Conservation (phyloP, 352 stramenopile genomes). For the Lagenidium giganteum region DNA sequence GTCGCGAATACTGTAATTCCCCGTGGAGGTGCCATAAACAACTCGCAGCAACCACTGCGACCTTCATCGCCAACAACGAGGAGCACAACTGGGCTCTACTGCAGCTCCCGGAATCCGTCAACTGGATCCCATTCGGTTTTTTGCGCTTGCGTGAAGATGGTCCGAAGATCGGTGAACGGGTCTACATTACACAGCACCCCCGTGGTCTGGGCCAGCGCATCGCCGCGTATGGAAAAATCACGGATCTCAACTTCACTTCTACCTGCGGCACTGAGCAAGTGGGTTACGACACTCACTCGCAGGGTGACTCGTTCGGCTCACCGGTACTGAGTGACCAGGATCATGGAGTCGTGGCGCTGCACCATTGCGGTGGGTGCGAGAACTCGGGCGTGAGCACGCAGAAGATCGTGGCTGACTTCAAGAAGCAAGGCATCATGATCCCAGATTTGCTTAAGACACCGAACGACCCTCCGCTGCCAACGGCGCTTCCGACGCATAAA, state of each 20-base stretch:
- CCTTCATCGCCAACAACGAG: slow-evolving; percentile 35
- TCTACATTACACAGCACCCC: slow-evolving; percentile 58
- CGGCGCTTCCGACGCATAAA: no score
- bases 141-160: slow-evolving; percentile 35
- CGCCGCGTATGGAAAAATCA: slow-evolving; percentile 36
- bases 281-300: slow-evolving; percentile 55
- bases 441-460: no score
- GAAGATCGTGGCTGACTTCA: no score
- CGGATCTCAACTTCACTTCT: slow-evolving; percentile 28
- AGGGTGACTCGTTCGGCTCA: slow-evolving; percentile 55
- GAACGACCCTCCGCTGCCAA: no score
- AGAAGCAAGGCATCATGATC: no score
- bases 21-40: slow-evolving; percentile 34
- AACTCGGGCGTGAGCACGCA: no score
- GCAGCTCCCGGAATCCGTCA: slow-evolving; percentile 26
- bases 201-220: slow-evolving; percentile 42
- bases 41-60: slow-evolving; percentile 33
- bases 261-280: slow-evolving; percentile 25
- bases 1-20: slow-evolving; percentile 6
- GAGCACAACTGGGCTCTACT: slow-evolving; percentile 59
- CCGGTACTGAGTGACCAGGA: slow-evolving; percentile 43
- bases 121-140: slow-evolving; percentile 47
- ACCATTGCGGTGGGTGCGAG: slow-evolving; percentile 50
- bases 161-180: slow-evolving; percentile 23
- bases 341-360: slow-evolving; percentile 59